Base-by-base conservation (phyloP, 2,329 filamentous ascomycete species). In the Hyphodiscus sp. region DNA sequence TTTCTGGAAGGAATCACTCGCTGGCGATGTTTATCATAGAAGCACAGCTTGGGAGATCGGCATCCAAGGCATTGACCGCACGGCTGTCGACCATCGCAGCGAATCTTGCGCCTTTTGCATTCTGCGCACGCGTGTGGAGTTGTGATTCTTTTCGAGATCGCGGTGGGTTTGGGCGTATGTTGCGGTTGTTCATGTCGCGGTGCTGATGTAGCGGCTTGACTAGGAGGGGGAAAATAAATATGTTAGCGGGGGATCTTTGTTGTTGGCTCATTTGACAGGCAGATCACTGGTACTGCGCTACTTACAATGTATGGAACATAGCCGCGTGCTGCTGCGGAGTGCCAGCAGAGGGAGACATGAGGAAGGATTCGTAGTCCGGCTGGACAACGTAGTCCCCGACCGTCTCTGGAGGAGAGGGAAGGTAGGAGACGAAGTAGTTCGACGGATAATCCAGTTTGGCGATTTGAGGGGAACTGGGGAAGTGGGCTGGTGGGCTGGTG, bases 51-150 rank as follows among this genome's bases (percentile, higher is more conserved):
- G 3, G 87, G 85, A 58, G 88, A 87, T 53, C 89, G 83, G 67
- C 89, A 91, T 69, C 87, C 91, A 54, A 88, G 79, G 67, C 89
- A 94, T 67, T 91, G 88, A 41, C 87, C 86, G 66, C 89, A 94
- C 11, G 89, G 89, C 65, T 89, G 85, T 60, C 85, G 81, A 51
- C 89, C 89, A 72, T 91, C 87, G 66, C 89, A 94, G 58, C 89
- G 85, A 30, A 92, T 92, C 70, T 92, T 94, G 57, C 88, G 80
- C 61, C 88, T 79, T 66, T 90, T 85, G 72, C 88, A 90, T 63
- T 88, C 86, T 47, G 86, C 83, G 68, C 86, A 90, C 41, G 86
- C 86, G 64, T 86, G 77, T 23, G 76, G 75, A 54, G 77, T 80
- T 38, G 77, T 80, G 62, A 79, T 77, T 59, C 78, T 73, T 68